Evolutionary conservation across 1,284 basidiomycete genomes (phyloP).

Genomic region (Ceratobasidium sp.): DNA sequence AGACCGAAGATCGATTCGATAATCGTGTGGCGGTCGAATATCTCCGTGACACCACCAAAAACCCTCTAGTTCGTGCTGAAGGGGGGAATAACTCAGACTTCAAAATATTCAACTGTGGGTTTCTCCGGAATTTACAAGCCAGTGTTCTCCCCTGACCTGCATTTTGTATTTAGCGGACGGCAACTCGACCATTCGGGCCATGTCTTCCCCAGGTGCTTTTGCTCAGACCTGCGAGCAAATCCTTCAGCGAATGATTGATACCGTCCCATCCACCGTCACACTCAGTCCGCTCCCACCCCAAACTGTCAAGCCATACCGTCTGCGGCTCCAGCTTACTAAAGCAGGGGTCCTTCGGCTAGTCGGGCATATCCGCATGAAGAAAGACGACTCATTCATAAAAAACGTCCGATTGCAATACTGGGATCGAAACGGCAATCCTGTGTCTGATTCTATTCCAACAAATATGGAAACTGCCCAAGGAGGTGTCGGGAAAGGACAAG

Average conservation of each 20-base stretch:
- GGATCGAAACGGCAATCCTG: neutral
- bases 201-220: neutral
- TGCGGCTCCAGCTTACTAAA: neutral
- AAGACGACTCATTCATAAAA: neutral
- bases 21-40: neutral
- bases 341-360: neutral
- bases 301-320: neutral
- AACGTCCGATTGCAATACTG: neutral
- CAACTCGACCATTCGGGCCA: neutral
- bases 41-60: neutral
- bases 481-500: neutral
- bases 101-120: neutral
- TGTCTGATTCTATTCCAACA: neutral
- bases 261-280: neutral
- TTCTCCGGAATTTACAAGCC: too few relatives aligned
- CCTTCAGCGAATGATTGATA: neutral
- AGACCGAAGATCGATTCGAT: neutral
- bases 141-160: too few relatives aligned
- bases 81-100: slow-evolving; percentile 5
- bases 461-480: neutral
- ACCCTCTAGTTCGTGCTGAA: neutral
- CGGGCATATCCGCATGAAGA: neutral
- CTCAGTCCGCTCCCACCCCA: neutral
- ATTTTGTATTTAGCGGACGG: neutral
- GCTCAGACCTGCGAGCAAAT: neutral